A percentile compares a stretch with the other conserved stretches of the same genome.
Conservation (phyloP, 768 basidiomycete species). For the Amyloporia xantha region DNA sequence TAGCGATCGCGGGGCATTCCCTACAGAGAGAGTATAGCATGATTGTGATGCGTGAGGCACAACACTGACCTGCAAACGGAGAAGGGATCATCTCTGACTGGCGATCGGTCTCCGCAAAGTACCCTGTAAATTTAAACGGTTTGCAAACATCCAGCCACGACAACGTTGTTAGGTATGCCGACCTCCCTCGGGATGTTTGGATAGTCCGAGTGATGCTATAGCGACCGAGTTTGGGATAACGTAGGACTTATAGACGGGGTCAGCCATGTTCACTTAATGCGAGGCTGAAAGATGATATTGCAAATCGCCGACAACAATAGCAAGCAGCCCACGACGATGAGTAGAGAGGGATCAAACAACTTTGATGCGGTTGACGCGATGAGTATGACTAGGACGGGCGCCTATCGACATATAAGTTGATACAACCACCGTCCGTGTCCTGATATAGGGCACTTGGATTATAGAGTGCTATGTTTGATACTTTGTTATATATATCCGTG, state of each 20-base stretch:
- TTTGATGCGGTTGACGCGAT: too few relatives aligned
- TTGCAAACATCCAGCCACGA: not conserved
- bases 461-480: too few relatives aligned
- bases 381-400: too few relatives aligned
- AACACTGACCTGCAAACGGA: conserved; percentile 26
- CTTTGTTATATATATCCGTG: too few relatives aligned
- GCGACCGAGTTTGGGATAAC: conserved; percentile 22
- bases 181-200: conserved; percentile 26
- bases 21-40: conserved; percentile 11
- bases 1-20: conserved; percentile 25
- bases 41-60: not conserved
- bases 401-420: too few relatives aligned
- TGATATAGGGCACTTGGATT: too few relatives aligned
- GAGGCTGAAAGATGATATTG: too few relatives aligned
- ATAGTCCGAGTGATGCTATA: conserved; percentile 21
- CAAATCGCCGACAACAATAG: too few relatives aligned
- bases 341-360: too few relatives aligned
- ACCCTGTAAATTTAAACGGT: conserved; percentile 19
- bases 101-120: conserved; percentile 31
- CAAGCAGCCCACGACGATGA: too few relatives aligned
- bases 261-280: not conserved
- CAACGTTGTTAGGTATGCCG: conserved; percentile 1
- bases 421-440: too few relatives aligned
- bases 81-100: conserved; percentile 23
- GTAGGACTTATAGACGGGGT: conserved; percentile 14